Conservation (phyloP, 768 basidiomycete genomes). For the Rhodosporidiobolus sp. region DNA sequence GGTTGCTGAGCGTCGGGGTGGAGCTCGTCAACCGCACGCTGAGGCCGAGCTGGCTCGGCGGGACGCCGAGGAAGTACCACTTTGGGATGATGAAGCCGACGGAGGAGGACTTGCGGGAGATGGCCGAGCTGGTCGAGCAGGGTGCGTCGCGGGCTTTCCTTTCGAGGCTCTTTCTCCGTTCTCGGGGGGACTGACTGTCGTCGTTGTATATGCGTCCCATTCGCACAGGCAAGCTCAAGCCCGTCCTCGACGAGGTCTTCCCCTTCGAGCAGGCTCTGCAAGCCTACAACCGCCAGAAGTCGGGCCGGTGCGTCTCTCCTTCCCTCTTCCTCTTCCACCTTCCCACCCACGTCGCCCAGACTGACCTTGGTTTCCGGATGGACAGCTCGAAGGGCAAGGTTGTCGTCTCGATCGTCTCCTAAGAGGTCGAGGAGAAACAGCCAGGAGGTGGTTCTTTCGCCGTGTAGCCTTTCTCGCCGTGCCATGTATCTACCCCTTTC, state of each 20-base stretch:
- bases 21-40: constrained; percentile 48
- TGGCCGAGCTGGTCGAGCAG: constrained; percentile 50
- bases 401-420: constrained; percentile 50
- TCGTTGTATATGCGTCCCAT: no score
- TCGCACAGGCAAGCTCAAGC: constrained; percentile 55
- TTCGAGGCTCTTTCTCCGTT: no score
- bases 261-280: constrained; percentile 59
- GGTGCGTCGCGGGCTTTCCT: constrained; percentile 48
- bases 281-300: constrained; percentile 64
- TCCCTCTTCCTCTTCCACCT: background rate
- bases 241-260: constrained; percentile 61
- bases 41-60: constrained; percentile 59
- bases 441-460: no score
- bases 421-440: no score
- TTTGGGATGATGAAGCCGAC: constrained; percentile 5
- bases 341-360: rapidly evolving
- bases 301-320: constrained; percentile 46
- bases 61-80: constrained; percentile 46
- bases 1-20: background rate
- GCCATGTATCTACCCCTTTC: no score
- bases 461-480: no score
- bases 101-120: constrained; percentile 45
- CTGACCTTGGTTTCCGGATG: no score
- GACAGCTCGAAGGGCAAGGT: constrained; percentile 64
- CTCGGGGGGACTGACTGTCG: background rate